These are phyloP conservation scores for Trichoderma sp. DNA, from an alignment of 2,329 filamentous ascomycete species.

Conservation along the genomic window DNA sequence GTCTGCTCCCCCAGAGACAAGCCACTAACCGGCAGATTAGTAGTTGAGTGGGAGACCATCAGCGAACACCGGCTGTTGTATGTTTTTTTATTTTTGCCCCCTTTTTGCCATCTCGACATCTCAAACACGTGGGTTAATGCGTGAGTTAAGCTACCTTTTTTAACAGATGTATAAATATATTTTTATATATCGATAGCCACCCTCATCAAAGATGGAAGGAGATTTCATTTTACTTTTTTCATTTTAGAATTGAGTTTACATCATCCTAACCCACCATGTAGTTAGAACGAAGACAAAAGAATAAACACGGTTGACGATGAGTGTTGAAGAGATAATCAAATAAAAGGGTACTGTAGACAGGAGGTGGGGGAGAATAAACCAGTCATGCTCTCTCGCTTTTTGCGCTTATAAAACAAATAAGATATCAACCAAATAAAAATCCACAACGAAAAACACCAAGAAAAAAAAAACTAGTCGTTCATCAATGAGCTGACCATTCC, in stretches of 20 bases:
- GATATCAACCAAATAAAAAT: neutral
- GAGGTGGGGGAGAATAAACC: neutral
- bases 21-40: too few species aligned
- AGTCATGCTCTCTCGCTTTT: constrained; percentile 6
- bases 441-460: neutral
- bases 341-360: neutral
- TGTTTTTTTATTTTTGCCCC: too few species aligned
- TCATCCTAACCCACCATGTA: neutral
- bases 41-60: too few species aligned
- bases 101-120: too few species aligned
- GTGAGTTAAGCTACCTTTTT: too few species aligned
- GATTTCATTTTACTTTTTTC: neutral
- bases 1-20: too few species aligned
- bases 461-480: constrained; percentile 2
- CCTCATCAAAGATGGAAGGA: neutral
- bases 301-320: neutral
- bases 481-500: constrained; percentile 7
- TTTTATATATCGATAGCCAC: neutral
- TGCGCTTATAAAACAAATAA: neutral
- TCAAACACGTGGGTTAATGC: too few species aligned
- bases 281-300: neutral
- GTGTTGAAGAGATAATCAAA: neutral
- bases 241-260: neutral
- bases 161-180: neutral
- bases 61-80: too few species aligned